phyloP scores from a whole-genome alignment of 768 basidiomycete genomes.

The Termitomyces sp. region DNA sequence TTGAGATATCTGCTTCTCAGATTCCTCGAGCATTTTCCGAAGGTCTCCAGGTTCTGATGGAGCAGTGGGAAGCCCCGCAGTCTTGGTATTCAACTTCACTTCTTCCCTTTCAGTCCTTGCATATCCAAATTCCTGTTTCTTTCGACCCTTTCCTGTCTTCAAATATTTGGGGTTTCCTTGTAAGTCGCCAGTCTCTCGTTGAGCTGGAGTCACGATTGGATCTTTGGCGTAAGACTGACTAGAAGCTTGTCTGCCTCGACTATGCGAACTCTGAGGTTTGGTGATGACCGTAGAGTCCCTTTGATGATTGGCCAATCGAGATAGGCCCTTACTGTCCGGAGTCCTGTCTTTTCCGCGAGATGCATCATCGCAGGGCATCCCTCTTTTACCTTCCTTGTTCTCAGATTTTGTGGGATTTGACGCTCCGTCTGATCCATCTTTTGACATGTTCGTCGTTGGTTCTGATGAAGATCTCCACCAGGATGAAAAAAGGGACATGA shows the following conservation, averaged over 20 bases:
- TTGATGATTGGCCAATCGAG: not conserved
- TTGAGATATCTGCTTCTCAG: not conserved
- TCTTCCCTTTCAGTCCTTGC: not conserved
- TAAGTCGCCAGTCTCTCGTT: not conserved
- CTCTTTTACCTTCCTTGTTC: not conserved
- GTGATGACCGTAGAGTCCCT: not conserved
- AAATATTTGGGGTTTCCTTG: not conserved
- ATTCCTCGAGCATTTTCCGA: not conserved
- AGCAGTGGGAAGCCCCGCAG: not conserved
- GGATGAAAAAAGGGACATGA: not conserved
- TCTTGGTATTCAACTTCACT: not conserved
- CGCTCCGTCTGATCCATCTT: not conserved
- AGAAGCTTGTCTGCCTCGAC: not conserved
- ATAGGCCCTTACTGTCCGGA: not conserved
- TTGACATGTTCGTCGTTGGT: not conserved
- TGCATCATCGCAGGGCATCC: not conserved
- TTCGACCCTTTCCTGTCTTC: not conserved
- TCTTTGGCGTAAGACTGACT: not conserved
- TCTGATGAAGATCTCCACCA: not conserved
- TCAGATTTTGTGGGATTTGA: not conserved
- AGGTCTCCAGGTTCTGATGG: not conserved
- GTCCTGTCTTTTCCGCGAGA: not conserved
- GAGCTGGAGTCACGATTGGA: not conserved
- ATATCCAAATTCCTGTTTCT: not conserved
- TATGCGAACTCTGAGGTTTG: not conserved